A percentile compares a stretch with the other conserved stretches of the same genome.
Evolutionary conservation across 2,329 filamentous ascomycete species (phyloP).

Genomic region (Kalmusia sp.): DNA sequence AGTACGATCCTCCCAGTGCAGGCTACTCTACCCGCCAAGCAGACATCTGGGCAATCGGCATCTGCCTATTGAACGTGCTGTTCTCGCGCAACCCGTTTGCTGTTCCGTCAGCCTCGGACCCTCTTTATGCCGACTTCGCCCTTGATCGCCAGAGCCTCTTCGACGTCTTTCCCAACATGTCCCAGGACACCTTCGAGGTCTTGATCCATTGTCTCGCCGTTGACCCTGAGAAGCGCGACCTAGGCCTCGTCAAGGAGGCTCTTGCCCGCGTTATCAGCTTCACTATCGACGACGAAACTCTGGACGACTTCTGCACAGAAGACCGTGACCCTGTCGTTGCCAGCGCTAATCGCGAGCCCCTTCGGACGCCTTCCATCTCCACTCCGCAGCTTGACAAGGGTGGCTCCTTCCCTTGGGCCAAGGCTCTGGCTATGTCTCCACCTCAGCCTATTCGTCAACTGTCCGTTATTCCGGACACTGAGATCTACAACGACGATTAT

Average conservation of each 20-base stretch:
- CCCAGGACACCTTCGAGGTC: conserved; percentile 95
- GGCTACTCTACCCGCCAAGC: conserved; percentile 94
- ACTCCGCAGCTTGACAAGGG: conserved; percentile 78
- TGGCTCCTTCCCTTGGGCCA: conserved; percentile 93
- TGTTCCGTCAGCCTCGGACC: conserved; percentile 86
- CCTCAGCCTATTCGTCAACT: conserved; percentile 78
- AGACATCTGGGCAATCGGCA: conserved; percentile 96
- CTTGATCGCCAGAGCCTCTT: conserved; percentile 95
- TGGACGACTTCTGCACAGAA: conserved; percentile 92
- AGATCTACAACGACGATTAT: conserved; percentile 80
- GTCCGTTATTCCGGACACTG: conserved; percentile 80
- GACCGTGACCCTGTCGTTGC: conserved; percentile 80
- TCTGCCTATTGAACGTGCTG: conserved; percentile 93
- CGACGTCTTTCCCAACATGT: conserved; percentile 98
- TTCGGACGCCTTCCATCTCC: conserved; percentile 93
- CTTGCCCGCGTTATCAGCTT: conserved; percentile 85
- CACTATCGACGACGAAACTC: conserved; percentile 87
- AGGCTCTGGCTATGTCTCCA: conserved; percentile 80
- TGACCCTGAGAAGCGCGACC: conserved; percentile 86
- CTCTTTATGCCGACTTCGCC: conserved; percentile 90
- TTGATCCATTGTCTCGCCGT: conserved; percentile 89
- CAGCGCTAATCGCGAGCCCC: conserved; percentile 87
- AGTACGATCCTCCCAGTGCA: conserved; percentile 85
- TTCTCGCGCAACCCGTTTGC: conserved; percentile 98
- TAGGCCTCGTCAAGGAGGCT: conserved; percentile 78